Percentiles rank a stretch among this genome's conserved stretches.
Conservation (phyloP, 768 basidiomycete genomes). For the Suillus clintonianus region DNA sequence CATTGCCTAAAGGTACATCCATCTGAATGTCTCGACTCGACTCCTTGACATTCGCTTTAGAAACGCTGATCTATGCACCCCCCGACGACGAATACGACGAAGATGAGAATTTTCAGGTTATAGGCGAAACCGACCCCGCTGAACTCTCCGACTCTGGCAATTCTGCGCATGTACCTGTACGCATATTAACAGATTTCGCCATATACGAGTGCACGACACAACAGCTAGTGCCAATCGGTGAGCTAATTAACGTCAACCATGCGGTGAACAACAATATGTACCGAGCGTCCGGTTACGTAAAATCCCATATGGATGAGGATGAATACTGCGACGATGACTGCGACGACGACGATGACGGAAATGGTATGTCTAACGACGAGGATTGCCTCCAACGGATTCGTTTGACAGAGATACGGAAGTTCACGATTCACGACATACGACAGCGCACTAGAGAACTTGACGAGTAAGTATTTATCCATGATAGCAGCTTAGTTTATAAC, state of each 20-base stretch:
- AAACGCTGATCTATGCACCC: constrained; percentile 7
- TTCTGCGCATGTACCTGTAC: constrained; percentile 52
- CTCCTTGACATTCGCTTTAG: background rate
- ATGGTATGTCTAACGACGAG: constrained; percentile 1
- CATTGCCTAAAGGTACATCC: background rate
- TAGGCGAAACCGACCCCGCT: constrained; percentile 41
- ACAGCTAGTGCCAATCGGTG: constrained; percentile 41
- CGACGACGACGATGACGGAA: constrained; percentile 18
- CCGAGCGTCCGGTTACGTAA: constrained; percentile 44
- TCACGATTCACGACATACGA: constrained; percentile 46
- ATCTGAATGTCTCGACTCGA: no score
- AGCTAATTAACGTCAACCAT: constrained; percentile 36
- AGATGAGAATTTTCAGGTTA: constrained; percentile 41
- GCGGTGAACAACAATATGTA: constrained; percentile 16
- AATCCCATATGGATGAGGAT: constrained; percentile 36
- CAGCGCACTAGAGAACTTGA: constrained; percentile 36
- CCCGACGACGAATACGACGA: constrained; percentile 39
- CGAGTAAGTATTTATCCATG: constrained; percentile 36
- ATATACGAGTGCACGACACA: constrained; percentile 46
- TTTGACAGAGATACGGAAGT: constrained; percentile 46
- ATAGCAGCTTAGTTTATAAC: background rate
- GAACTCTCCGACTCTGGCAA: constrained; percentile 26
- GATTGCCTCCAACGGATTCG: constrained; percentile 33
- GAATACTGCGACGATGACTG: constrained; percentile 26
- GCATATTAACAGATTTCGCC: constrained; percentile 53